Evolutionary conservation across 768 basidiomycete genomes (phyloP).

Genomic region (Lentinula boryana): DNA sequence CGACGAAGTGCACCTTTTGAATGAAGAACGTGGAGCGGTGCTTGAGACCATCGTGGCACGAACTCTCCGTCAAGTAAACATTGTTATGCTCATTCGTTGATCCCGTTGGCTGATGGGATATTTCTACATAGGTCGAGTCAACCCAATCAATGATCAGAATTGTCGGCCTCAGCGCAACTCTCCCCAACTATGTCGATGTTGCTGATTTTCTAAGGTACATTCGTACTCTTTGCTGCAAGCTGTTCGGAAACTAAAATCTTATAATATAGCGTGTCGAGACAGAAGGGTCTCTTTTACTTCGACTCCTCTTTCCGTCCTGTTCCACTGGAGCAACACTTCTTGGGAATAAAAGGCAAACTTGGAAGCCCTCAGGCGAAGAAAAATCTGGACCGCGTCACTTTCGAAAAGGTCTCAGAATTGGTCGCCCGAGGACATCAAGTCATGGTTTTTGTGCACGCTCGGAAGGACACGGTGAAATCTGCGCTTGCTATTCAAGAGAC

Average conservation of each 20-base stretch:
- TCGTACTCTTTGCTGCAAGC: slow-evolving; percentile 8
- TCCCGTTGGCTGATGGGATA: neutral
- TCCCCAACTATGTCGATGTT: slow-evolving; percentile 96
- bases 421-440: slow-evolving; percentile 94
- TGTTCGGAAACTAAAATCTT: neutral
- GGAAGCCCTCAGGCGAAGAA: slow-evolving; percentile 66
- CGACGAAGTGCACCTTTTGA: slow-evolving; percentile 94
- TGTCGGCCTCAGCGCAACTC: slow-evolving; percentile 91
- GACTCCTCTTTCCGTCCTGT: slow-evolving; percentile 96
- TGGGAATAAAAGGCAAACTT: slow-evolving; percentile 88
- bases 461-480: slow-evolving; percentile 96
- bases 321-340: slow-evolving; percentile 94
- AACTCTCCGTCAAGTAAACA: slow-evolving; percentile 77
- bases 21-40: slow-evolving; percentile 96
- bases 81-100: neutral
- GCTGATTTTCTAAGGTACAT: slow-evolving; percentile 84
- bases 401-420: slow-evolving; percentile 84
- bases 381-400: slow-evolving; percentile 85
- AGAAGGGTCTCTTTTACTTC: slow-evolving; percentile 92
- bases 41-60: slow-evolving; percentile 98
- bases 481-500: slow-evolving; percentile 78
- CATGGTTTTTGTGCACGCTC: slow-evolving; percentile 98
- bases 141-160: slow-evolving; percentile 95
- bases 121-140: slow-evolving; percentile 72
- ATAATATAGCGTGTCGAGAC: slow-evolving; percentile 67